Percentiles rank a stretch among this genome's conserved stretches.
Evolutionary conservation across 805 yeast species (phyloP).

Genomic region (Maudiozyma serrabonitensis): DNA sequence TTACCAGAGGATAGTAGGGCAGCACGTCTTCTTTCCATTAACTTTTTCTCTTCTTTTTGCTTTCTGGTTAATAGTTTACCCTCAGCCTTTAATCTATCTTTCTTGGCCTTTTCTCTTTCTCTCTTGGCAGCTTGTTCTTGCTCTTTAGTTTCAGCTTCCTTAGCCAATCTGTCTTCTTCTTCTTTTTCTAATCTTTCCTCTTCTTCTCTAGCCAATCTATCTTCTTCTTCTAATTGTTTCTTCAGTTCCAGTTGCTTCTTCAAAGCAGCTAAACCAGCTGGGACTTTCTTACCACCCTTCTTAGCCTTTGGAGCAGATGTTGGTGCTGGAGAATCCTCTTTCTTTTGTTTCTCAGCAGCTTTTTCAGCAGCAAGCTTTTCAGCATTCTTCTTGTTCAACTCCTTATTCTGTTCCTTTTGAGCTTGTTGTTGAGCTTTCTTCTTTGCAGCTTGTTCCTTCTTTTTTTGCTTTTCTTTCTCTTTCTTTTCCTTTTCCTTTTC

Average conservation of each 20-base stretch:
- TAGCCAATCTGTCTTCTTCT: conserved; percentile 41
- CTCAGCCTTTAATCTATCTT: conserved; percentile 89
- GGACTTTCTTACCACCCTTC: conserved; percentile 65
- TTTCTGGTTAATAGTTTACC: conserved; percentile 91
- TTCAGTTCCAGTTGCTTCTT: conserved; percentile 81
- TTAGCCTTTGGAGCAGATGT: conserved; percentile 33
- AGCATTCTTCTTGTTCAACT: conserved; percentile 33
- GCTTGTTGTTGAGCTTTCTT: conserved; percentile 68
- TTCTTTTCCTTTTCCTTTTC: conserved; percentile 93
- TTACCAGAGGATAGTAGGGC: conserved; percentile 68
- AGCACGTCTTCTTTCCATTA: conserved; percentile 81
- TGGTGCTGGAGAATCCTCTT: conserved; percentile 19
- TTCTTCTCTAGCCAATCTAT: conserved; percentile 61
- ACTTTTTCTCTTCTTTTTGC: conserved; percentile 85
- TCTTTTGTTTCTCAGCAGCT: conserved; percentile 24
- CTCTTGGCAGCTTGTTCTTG: conserved; percentile 61
- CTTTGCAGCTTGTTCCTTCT: conserved; percentile 81
- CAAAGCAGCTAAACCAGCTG: conserved; percentile 87
- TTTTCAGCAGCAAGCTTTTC: conserved; percentile 28
- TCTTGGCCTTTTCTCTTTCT: conserved; percentile 79
- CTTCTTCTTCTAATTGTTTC: conserved; percentile 82
- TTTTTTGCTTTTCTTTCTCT: conserved; percentile 80
- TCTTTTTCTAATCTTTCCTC: conserved; percentile 44
- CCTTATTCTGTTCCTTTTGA: conserved; percentile 47
- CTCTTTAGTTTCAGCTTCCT: conserved; percentile 38